Evolutionary conservation across 106 monocot genomes (phyloP).

Genomic region (Vanilla planifolia): DNA sequence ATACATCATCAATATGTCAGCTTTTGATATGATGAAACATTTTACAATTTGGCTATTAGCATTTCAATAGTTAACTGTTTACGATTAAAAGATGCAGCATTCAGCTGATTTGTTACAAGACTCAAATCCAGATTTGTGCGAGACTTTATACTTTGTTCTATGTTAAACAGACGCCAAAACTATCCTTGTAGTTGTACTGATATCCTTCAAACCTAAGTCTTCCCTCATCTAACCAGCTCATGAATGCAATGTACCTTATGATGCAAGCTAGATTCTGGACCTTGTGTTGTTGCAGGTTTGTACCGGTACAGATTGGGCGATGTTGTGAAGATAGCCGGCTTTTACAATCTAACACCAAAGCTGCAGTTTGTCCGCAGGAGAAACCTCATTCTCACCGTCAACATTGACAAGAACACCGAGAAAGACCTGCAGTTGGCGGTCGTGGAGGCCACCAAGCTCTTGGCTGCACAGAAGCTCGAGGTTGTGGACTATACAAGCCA

Average conservation of each 20-base stretch:
- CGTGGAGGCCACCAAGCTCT: slow-evolving; percentile 49
- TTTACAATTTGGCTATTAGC: no score
- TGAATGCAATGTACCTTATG: not conserved
- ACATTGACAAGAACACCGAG: slow-evolving; percentile 92
- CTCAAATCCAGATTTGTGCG: no score
- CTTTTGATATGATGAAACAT: no score
- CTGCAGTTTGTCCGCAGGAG: slow-evolving; percentile 63
- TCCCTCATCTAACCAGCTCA: not conserved
- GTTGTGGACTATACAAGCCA: slow-evolving; percentile 77
- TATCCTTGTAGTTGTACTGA: no score
- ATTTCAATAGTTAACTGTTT: no score
- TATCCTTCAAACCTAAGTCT: not conserved
- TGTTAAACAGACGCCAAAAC: no score
- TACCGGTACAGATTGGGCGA: slow-evolving; percentile 77
- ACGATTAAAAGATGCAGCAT: no score
- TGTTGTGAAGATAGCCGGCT: slow-evolving; percentile 58
- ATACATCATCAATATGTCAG: no score
- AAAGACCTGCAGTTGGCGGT: slow-evolving; percentile 75
- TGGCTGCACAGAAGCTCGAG: slow-evolving; percentile 67
- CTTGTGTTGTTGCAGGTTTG: slow-evolving; percentile 29
- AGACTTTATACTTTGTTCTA: no score
- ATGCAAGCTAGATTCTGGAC: not conserved
- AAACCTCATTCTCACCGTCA: slow-evolving; percentile 60
- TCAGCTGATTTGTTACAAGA: no score
- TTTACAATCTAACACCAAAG: slow-evolving; percentile 67